Conservation (phyloP, 495 filamentous ascomycete species). For the Aspergillus sparsus region DNA sequence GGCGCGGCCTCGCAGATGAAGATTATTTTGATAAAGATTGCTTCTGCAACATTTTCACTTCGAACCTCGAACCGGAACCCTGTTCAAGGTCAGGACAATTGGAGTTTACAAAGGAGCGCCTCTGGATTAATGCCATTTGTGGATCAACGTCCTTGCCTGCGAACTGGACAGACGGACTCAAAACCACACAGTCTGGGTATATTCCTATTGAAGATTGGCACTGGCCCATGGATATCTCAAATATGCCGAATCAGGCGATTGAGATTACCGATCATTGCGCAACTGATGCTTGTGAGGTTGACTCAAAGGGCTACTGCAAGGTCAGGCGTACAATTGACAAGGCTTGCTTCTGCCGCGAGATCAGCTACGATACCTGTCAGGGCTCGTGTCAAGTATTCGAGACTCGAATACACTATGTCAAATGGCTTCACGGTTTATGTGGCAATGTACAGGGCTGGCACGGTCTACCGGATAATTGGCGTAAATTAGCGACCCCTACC, state of each 20-base stretch:
- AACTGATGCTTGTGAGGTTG: slow-evolving; percentile 18
- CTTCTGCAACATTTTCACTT: slow-evolving; percentile 14
- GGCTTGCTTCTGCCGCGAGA: slow-evolving; percentile 22
- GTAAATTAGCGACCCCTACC: slow-evolving; percentile 19
- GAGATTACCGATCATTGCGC: slow-evolving; percentile 15
- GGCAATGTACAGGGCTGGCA: slow-evolving; percentile 21
- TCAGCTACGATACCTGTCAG: slow-evolving; percentile 22
- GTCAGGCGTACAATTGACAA: slow-evolving; percentile 20
- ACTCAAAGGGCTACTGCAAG: slow-evolving; percentile 17
- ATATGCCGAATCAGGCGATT: slow-evolving; percentile 16
- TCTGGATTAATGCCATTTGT: slow-evolving; percentile 19
- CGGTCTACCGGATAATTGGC: slow-evolving; percentile 23
- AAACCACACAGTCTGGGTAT: slow-evolving; percentile 18
- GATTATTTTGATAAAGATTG: slow-evolving; percentile 21
- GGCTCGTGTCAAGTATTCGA: slow-evolving; percentile 24
- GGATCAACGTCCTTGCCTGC: slow-evolving; percentile 12
- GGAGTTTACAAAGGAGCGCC: slow-evolving; percentile 20
- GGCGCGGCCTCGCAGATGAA: slow-evolving; percentile 3
- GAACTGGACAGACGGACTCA: slow-evolving; percentile 15
- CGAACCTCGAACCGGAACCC: slow-evolving; percentile 9
- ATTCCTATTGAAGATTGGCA: slow-evolving; percentile 19
- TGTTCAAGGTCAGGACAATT: slow-evolving; percentile 13
- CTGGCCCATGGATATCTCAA: slow-evolving; percentile 18
- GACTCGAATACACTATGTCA: slow-evolving; percentile 20
- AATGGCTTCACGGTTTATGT: slow-evolving; percentile 24